phyloP scores from a whole-genome alignment of 1,284 basidiomycete genomes.

The Malassezia sympodialis region DNA sequence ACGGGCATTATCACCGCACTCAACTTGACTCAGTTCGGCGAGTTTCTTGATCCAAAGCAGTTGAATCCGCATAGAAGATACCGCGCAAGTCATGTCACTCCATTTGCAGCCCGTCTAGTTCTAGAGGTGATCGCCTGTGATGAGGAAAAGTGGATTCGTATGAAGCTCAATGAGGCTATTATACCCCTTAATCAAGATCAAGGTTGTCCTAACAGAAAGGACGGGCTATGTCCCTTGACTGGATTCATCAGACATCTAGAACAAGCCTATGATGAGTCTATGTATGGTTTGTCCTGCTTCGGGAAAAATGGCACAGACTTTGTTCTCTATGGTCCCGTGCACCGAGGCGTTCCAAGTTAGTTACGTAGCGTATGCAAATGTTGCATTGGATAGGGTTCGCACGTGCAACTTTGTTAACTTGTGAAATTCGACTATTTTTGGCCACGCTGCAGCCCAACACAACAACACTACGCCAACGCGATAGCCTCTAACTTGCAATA shows the following conservation, averaged over 20 bases:
- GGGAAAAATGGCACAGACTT: slow-evolving; percentile 36
- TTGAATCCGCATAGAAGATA: slow-evolving; percentile 25
- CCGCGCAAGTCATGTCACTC: slow-evolving; percentile 27
- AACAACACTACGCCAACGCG: not conserved
- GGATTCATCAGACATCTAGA: slow-evolving; percentile 57
- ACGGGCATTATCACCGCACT: slow-evolving; percentile 35
- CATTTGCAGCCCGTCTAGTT: slow-evolving; percentile 30
- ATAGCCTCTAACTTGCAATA: not conserved
- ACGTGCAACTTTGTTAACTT: not conserved
- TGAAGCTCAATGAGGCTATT: slow-evolving; percentile 62
- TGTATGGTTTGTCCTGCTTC: slow-evolving; percentile 37
- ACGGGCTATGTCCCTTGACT: slow-evolving; percentile 70
- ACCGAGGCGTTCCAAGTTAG: slow-evolving; percentile 15
- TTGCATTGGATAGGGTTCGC: slow-evolving; percentile 59
- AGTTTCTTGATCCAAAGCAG: slow-evolving; percentile 23
- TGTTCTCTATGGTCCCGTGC: slow-evolving; percentile 24
- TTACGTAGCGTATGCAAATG: not conserved
- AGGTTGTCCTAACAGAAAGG: slow-evolving; percentile 54
- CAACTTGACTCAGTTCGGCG: slow-evolving; percentile 34
- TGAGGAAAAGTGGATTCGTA: slow-evolving; percentile 58
- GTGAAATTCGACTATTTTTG: not conserved
- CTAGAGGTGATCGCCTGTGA: slow-evolving; percentile 33
- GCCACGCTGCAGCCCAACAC: not conserved
- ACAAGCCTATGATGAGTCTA: slow-evolving; percentile 27
- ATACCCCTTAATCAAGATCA: slow-evolving; percentile 63